Evolutionary conservation across 768 basidiomycete species (phyloP).

Genomic region (Boletus rufocinnamomeus): DNA sequence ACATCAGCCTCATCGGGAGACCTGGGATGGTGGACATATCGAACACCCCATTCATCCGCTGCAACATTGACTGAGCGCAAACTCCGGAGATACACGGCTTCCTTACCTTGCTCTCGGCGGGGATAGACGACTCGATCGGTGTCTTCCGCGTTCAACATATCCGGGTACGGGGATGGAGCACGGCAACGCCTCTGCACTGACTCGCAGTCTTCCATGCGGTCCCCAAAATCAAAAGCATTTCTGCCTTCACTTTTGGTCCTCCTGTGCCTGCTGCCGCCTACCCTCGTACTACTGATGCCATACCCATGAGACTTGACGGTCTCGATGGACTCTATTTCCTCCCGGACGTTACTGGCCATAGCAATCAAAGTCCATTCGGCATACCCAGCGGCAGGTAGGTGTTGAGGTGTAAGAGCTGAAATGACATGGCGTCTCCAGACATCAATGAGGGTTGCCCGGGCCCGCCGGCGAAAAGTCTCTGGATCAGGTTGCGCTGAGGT

Average conservation of each 20-base stretch:
- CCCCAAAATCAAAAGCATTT: slow-evolving; percentile 40
- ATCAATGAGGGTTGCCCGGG: slow-evolving; percentile 69
- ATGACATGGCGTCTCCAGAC: slow-evolving; percentile 63
- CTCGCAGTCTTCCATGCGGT: slow-evolving; percentile 22
- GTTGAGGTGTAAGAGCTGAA: slow-evolving; percentile 45
- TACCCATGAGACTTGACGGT: slow-evolving; percentile 3
- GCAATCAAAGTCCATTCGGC: slow-evolving; percentile 35
- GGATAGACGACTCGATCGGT: slow-evolving; percentile 33
- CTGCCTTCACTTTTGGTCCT: slow-evolving; percentile 46
- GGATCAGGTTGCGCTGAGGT: slow-evolving; percentile 25
- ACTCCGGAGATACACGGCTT: neutral
- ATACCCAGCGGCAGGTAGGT: slow-evolving; percentile 37
- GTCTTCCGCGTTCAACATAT: slow-evolving; percentile 15
- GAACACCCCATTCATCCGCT: slow-evolving; percentile 37
- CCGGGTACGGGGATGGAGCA: slow-evolving; percentile 29
- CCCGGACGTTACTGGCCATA: slow-evolving; percentile 21
- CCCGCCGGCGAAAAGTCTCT: slow-evolving; percentile 55
- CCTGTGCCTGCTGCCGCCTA: slow-evolving; percentile 45
- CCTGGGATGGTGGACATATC: slow-evolving; percentile 9
- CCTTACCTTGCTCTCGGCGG: slow-evolving; percentile 28
- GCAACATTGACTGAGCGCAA: slow-evolving; percentile 11
- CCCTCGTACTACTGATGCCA: neutral
- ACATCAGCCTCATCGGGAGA: slow-evolving; percentile 18
- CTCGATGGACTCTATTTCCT: slow-evolving; percentile 21
- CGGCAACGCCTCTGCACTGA: slow-evolving; percentile 27